Conservation (phyloP, 2,329 filamentous ascomycete species). For the Coniella vitis region DNA sequence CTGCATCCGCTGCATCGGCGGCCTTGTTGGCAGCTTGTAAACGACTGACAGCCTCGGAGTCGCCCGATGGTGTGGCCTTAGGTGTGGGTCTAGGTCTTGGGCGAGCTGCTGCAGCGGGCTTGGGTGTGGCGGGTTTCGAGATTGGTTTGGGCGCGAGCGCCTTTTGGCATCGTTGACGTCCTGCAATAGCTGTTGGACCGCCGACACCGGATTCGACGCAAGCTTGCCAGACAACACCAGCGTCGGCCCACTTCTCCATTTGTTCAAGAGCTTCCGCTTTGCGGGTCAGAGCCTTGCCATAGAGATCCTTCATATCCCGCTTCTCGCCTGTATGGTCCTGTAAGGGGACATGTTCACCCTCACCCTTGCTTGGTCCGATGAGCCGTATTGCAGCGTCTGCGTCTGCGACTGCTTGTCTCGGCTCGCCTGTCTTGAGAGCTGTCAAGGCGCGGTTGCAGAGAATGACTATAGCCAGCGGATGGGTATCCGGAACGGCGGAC, state of each 20-base stretch:
- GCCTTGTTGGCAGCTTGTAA: slow-evolving; percentile 79
- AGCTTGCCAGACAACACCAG: slow-evolving; percentile 69
- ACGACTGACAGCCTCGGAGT: slow-evolving; percentile 72
- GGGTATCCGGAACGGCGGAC: slow-evolving; percentile 62
- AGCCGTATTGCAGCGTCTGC: slow-evolving; percentile 72
- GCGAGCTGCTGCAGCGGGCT: slow-evolving; percentile 31
- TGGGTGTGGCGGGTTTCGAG: slow-evolving; percentile 27
- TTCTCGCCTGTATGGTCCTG: slow-evolving; percentile 50
- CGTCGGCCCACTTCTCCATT: slow-evolving; percentile 89
- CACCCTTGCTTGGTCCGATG: slow-evolving; percentile 73
- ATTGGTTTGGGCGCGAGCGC: slow-evolving; percentile 57
- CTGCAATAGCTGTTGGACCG: slow-evolving; percentile 76
- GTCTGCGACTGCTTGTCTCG: slow-evolving; percentile 79
- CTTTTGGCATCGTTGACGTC: slow-evolving; percentile 82
- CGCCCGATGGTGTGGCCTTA: slow-evolving; percentile 36
- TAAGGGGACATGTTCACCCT: slow-evolving; percentile 72
- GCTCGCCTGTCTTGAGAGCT: slow-evolving; percentile 83
- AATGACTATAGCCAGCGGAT: slow-evolving; percentile 82
- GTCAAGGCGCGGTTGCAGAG: slow-evolving; percentile 89
- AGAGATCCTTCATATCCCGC: slow-evolving; percentile 89
- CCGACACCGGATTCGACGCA: slow-evolving; percentile 82
- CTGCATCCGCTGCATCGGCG: slow-evolving; percentile 80
- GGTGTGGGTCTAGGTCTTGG: slow-evolving; percentile 38
- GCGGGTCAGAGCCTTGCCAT: slow-evolving; percentile 84
- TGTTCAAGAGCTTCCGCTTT: slow-evolving; percentile 95